Conservation (phyloP, 257 asterid genomes). For the Penstemon davidsonii region DNA sequence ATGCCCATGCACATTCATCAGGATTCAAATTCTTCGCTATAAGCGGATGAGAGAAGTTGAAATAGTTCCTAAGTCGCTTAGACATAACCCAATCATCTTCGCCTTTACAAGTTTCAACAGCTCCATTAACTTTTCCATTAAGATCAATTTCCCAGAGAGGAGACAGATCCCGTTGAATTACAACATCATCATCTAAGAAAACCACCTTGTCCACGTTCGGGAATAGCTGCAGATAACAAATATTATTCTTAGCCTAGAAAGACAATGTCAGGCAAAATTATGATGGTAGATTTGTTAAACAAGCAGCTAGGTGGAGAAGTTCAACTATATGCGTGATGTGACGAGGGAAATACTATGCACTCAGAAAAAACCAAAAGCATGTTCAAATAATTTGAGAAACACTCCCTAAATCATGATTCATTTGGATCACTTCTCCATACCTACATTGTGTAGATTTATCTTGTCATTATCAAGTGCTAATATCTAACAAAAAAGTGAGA, state of each 20-base stretch:
- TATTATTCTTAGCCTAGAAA: constrained; percentile 18
- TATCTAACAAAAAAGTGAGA: constrained; percentile 9
- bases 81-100: constrained; percentile 98
- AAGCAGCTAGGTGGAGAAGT: constrained; percentile 18
- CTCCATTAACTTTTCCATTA: constrained; percentile 88
- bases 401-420: constrained; percentile 12
- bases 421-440: not conserved
- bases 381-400: constrained; percentile 10
- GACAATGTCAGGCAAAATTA: not conserved
- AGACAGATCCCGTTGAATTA: constrained; percentile 78
- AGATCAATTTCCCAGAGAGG: constrained; percentile 86
- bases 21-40: constrained; percentile 78
- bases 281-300: constrained; percentile 6
- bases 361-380: constrained; percentile 18
- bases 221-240: constrained; percentile 66
- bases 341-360: constrained; percentile 17
- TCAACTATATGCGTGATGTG: constrained; percentile 9
- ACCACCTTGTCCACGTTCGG: constrained; percentile 89
- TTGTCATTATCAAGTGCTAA: too few species aligned
- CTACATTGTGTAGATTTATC: too few species aligned
- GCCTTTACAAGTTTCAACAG: constrained; percentile 95
- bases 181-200: constrained; percentile 91
- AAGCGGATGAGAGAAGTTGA: constrained; percentile 93
- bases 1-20: constrained; percentile 97
- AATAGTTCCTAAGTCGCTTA: constrained; percentile 76